A percentile compares a stretch with the other conserved stretches of the same genome.
Evolutionary conservation across 78 protist genomes (phyloP).

Genomic region (Anaeramoeba ignava): DNA sequence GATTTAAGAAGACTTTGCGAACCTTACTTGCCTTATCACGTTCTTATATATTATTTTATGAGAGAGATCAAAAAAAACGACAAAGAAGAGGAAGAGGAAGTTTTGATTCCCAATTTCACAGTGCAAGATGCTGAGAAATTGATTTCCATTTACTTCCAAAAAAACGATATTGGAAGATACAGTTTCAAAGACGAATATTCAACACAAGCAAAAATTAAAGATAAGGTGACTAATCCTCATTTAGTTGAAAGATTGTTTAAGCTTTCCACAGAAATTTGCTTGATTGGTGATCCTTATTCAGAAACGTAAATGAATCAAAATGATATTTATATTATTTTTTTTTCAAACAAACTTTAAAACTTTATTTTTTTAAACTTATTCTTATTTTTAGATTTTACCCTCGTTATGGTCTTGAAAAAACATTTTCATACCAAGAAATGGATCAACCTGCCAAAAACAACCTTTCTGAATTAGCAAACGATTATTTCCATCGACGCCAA

Average conservation of each 20-base stretch:
- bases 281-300: slow-evolving; percentile 14
- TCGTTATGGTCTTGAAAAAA: neutral
- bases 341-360: neutral
- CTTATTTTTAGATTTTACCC: neutral
- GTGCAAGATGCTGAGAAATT: neutral
- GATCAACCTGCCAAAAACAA: neutral
- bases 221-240: too few relatives aligned
- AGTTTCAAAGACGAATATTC: neutral
- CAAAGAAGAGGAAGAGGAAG: neutral
- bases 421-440: neutral
- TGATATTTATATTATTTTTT: neutral
- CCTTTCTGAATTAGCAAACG: neutral
- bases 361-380: slow-evolving; percentile 1
- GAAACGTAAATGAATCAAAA: neutral
- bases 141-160: too few relatives aligned
- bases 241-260: too few relatives aligned
- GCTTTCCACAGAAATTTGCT: too few relatives aligned
- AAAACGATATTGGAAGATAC: neutral
- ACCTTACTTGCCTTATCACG: slow-evolving; percentile 15
- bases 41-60: neutral
- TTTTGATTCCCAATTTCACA: neutral
- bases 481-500: slow-evolving; percentile 16
- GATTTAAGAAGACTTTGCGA: slow-evolving; percentile 12
- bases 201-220: neutral
- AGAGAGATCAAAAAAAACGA: neutral